phyloP scores from a whole-genome alignment of 78 protist genomes.

The Dictyostelium discoideum region dicty_2.7 NC_007090.3:2477501-2478000 shows the following conservation, averaged over 20 bases:
- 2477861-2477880: no score
- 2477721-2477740: not conserved
- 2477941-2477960: no score
- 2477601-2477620: not conserved
- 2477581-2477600: not conserved
- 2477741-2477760: not conserved
- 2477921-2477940: no score
- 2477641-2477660: not conserved
- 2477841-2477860: not conserved
- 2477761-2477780: not conserved
- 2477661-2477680: not conserved
- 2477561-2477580: not conserved
- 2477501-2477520: no score
- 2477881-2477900: not conserved
- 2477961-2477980: no score
- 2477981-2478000: no score
- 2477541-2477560: no score
- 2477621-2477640: not conserved
- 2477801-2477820: not conserved
- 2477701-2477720: not conserved
- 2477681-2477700: not conserved
- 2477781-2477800: not conserved
- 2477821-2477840: not conserved
- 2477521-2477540: no score
- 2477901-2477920: no score